phyloP scores from a whole-genome alignment of 2,329 filamentous ascomycete genomes.

The Hypoxylon sp. region DNA sequence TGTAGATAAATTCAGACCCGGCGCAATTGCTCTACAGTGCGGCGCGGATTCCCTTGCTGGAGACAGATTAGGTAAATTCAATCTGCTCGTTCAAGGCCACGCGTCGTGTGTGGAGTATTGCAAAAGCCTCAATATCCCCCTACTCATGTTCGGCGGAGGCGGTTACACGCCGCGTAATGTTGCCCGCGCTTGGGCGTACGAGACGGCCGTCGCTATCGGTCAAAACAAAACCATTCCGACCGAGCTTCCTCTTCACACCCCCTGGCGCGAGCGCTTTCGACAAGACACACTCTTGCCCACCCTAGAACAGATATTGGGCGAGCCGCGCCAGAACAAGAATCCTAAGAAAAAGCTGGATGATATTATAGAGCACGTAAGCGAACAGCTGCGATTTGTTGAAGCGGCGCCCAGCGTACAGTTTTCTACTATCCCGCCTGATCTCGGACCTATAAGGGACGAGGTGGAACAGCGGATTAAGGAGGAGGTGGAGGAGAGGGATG shows the following conservation, averaged over 20 bases:
- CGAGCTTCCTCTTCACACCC: conserved; percentile 82
- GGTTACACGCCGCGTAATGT: conserved; percentile 98
- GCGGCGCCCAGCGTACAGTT: conserved; percentile 90
- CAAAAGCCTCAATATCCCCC: conserved; percentile 83
- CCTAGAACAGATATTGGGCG: conserved; percentile 78
- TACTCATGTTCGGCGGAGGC: conserved; percentile 93
- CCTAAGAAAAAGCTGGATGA: conserved; percentile 80
- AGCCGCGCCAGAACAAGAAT: conserved; percentile 83
- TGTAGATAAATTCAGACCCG: conserved; percentile 87
- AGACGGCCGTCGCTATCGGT: conserved; percentile 90
- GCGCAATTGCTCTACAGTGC: conserved; percentile 93
- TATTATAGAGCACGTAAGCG: conserved; percentile 82
- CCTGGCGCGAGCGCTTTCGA: conserved; percentile 90
- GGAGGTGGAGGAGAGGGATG: conserved; percentile 72
- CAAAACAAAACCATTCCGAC: conserved; percentile 78
- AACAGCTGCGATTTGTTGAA: conserved; percentile 89
- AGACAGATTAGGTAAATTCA: conserved; percentile 94
- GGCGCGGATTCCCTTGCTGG: conserved; percentile 95
- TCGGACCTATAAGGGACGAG: conserved; percentile 76
- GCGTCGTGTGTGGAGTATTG: conserved; percentile 91
- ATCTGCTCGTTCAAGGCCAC: conserved; percentile 95
- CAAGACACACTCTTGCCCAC: conserved; percentile 90
- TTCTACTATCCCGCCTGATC: conserved; percentile 82
- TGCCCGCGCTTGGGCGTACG: conserved; percentile 95
- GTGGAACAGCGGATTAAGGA: conserved; percentile 78